These are phyloP conservation scores for Penicillium sp. DNA, from an alignment of 2,329 filamentous ascomycete genomes.

Conservation along the genomic window DNA sequence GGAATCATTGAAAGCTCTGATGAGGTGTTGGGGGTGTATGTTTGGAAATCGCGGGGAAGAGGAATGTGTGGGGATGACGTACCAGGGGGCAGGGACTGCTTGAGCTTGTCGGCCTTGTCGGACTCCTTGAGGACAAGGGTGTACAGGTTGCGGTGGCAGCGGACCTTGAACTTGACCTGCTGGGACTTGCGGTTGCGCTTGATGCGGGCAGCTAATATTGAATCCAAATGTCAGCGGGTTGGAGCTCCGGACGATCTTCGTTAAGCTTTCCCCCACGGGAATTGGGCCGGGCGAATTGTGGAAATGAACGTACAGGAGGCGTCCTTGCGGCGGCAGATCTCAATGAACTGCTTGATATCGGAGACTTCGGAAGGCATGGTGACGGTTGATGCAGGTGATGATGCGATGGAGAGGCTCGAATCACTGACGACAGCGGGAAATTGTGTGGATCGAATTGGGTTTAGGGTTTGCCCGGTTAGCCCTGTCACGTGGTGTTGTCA, in stretches of 20 bases:
- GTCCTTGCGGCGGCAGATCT: conserved; percentile 99
- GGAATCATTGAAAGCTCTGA: not conserved
- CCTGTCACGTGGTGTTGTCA: conserved; percentile 27
- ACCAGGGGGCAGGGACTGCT: conserved; percentile 98
- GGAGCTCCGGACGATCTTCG: conserved; percentile 7
- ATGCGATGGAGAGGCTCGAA: conserved; percentile 21
- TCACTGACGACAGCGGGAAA: conserved; percentile 21
- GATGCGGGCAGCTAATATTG: conserved; percentile 77
- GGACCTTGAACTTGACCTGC: conserved; percentile 99
- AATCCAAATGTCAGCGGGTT: conserved; percentile 18
- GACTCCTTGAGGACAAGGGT: conserved; percentile 97
- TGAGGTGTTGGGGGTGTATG: not conserved
- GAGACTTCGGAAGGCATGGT: conserved; percentile 98
- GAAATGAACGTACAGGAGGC: conserved; percentile 81
- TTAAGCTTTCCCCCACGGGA: conserved; percentile 6
- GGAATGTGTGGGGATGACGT: conserved; percentile 52
- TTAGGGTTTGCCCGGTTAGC: conserved; percentile 29
- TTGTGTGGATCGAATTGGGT: conserved; percentile 28
- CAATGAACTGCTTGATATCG: conserved; percentile 99
- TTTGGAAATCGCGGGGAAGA: conserved; percentile 4
- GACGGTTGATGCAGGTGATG: conserved; percentile 41
- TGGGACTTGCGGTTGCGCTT: conserved; percentile 92
- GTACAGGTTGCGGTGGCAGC: conserved; percentile 95
- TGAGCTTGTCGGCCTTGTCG: conserved; percentile 99
- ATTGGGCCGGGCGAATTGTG: conserved; percentile 10